Evolutionary conservation across 1,139 yeast genomes (phyloP), one percentile per base, ranked within the genome.

Genomic region (Saccharomyces hybrid): DNA sequence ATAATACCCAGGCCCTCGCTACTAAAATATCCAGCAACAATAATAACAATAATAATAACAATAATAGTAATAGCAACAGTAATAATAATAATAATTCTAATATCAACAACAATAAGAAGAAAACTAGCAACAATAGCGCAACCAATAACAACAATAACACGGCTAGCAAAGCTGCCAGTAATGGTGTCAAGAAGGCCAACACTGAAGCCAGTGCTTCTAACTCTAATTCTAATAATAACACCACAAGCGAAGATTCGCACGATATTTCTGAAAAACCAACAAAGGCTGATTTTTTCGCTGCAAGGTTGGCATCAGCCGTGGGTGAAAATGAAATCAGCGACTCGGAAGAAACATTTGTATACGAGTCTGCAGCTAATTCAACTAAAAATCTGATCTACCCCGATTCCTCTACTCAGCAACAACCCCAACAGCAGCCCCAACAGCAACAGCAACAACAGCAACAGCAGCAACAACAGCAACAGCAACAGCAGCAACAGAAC

Each of bases 311-410:
- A 6, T 85, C 90, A 60, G 98, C 98, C 0, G 96, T 91, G 7
- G 96, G 88, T 62, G 96, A 89, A 63, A 89, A 82, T 27, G 90
- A 87, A 57, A 81, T 86, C 49, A 84, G 91, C 47, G 97, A 89
- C 68, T 83, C 91, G 47, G 96, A 90, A 63, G 98, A 93, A 69
- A 88, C 96, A 0, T 91, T 91, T 76, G 96, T 91, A 11, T 91
- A 91, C 68, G 97, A 90, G 64, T 71, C 76, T 1, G 73, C 75
- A 5, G 74, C 72, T 3, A 69, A 72, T 55, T 76, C 75, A 12
- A 66, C 73, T 44, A 71, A 72, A 42, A 69, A 75, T 44, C 66
- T 70, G 14, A 65, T 66, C 4, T 65, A 66, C 44, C 61, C 65
- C 19, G 60, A 55, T 34, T 44, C 55, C 3, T 58, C 53, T 12